A percentile compares a stretch with the other conserved stretches of the same genome.
Conservation (phyloP, 768 basidiomycete genomes). For the Hygrocybe coccinea region DNA sequence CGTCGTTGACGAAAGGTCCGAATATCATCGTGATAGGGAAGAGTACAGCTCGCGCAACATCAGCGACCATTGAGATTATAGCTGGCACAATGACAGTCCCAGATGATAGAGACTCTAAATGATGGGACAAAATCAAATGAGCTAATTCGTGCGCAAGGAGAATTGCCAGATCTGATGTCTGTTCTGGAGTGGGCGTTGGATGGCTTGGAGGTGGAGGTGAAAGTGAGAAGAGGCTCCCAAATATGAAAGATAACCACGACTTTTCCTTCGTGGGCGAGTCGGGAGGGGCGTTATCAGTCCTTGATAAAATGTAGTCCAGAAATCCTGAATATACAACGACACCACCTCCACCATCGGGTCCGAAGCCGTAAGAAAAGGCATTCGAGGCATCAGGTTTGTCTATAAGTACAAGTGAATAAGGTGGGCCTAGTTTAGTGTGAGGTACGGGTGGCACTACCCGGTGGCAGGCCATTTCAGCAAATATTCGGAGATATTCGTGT, state of each 20-base stretch:
- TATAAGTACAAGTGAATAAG: conserved; percentile 86
- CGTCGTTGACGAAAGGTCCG: conserved; percentile 94
- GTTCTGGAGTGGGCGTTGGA: conserved; percentile 66
- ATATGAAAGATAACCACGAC: conserved; percentile 46
- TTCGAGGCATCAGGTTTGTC: conserved; percentile 81
- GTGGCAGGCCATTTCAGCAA: conserved; percentile 48
- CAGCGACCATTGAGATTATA: conserved; percentile 68
- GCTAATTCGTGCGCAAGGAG: conserved; percentile 91
- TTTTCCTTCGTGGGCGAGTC: conserved; percentile 19
- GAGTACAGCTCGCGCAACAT: conserved; percentile 69
- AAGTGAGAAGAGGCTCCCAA: conserved; percentile 41
- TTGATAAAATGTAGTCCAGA: conserved; percentile 75
- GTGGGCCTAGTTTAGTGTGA: conserved; percentile 69
- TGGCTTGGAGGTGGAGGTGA: conserved; percentile 31
- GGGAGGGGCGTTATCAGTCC: conserved; percentile 23
- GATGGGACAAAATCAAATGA: conserved; percentile 86
- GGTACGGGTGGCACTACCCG: conserved; percentile 40
- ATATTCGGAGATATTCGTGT: conserved; percentile 60
- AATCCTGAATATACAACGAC: conserved; percentile 94
- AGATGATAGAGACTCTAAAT: conserved; percentile 87
- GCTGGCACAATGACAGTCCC: conserved; percentile 79
- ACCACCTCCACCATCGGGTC: conserved; percentile 85
- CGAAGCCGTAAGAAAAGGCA: conserved; percentile 95
- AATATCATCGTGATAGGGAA: conserved; percentile 90
- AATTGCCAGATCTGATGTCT: conserved; percentile 84